Evolutionary conservation across 2,329 filamentous ascomycete species (phyloP).

Genomic region (Nemania abortiva): DNA sequence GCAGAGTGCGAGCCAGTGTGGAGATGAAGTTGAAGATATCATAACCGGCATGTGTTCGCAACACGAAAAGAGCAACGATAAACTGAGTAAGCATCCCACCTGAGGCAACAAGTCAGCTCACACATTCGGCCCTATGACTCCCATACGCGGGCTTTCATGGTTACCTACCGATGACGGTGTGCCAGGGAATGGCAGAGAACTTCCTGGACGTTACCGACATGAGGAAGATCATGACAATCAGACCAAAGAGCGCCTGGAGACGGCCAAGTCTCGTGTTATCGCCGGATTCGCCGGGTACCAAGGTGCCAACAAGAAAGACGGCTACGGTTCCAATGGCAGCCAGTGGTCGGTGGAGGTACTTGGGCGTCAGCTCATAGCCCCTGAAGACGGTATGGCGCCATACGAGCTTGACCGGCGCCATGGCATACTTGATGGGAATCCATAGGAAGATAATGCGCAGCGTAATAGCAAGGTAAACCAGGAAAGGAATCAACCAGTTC

Average conservation of each 20-base stretch:
- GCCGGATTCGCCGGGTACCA: slow-evolving; percentile 75
- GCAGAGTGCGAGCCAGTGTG: slow-evolving; percentile 75
- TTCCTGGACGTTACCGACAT: slow-evolving; percentile 80
- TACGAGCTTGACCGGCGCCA: slow-evolving; percentile 72
- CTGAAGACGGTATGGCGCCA: slow-evolving; percentile 75
- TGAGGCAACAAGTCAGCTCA: slow-evolving; percentile 29
- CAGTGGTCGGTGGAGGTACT: slow-evolving; percentile 71
- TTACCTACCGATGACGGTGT: slow-evolving; percentile 76
- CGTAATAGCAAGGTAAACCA: slow-evolving; percentile 80
- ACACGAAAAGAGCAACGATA: slow-evolving; percentile 87
- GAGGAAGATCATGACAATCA: slow-evolving; percentile 74
- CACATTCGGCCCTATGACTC: not conserved
- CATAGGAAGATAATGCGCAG: slow-evolving; percentile 81
- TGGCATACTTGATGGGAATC: slow-evolving; percentile 75
- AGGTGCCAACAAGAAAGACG: slow-evolving; percentile 82
- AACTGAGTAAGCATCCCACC: slow-evolving; percentile 89
- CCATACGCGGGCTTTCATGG: slow-evolving; percentile 10
- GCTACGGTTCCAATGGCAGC: slow-evolving; percentile 74
- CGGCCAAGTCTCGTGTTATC: slow-evolving; percentile 86
- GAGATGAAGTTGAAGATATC: slow-evolving; percentile 95
- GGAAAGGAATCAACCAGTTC: slow-evolving; percentile 87
- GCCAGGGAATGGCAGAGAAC: slow-evolving; percentile 74
- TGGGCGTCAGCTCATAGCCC: slow-evolving; percentile 72
- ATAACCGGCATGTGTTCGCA: slow-evolving; percentile 82
- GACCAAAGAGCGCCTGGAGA: slow-evolving; percentile 82